Conservation (phyloP, 805 yeast species). For the Pichia nakasei region DNA sequence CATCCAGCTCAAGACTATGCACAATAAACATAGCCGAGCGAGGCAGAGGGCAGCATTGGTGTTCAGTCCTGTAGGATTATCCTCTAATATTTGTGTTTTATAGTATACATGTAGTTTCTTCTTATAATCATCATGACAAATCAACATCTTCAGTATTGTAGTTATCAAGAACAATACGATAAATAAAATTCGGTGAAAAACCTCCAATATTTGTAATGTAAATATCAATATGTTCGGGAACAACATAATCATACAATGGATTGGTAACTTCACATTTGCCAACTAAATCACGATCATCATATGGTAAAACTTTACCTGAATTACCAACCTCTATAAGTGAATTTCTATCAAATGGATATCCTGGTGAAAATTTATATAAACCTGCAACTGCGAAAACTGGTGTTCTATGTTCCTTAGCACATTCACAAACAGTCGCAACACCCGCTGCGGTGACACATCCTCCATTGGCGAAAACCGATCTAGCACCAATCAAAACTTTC, state of each 20-base stretch:
- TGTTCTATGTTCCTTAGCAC: slow-evolving; percentile 92
- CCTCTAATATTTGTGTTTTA: slow-evolving; percentile 1
- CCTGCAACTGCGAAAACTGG: slow-evolving; percentile 97
- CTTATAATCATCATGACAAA: slow-evolving; percentile 30
- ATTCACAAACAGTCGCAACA: slow-evolving; percentile 85
- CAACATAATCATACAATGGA: slow-evolving; percentile 83
- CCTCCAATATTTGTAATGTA: slow-evolving; percentile 95
- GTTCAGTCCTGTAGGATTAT: too few relatives aligned
- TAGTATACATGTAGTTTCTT: neutral
- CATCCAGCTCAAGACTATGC: slow-evolving; percentile 57
- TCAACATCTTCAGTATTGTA: slow-evolving; percentile 78
- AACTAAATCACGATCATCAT: slow-evolving; percentile 58
- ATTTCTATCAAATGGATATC: slow-evolving; percentile 83
- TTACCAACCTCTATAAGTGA: slow-evolving; percentile 85
- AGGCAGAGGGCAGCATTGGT: slow-evolving; percentile 62
- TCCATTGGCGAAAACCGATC: slow-evolving; percentile 92
- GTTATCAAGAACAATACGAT: slow-evolving; percentile 90
- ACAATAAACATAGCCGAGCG: slow-evolving; percentile 41
- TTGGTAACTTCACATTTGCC: slow-evolving; percentile 76
- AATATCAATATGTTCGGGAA: slow-evolving; percentile 90
- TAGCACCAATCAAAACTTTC: slow-evolving; percentile 87
- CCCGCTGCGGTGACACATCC: slow-evolving; percentile 89
- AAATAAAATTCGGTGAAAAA: slow-evolving; percentile 90
- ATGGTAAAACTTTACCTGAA: slow-evolving; percentile 78
- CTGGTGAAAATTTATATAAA: slow-evolving; percentile 82